Conservation (phyloP, 805 yeast species). For the Citeromyces matritensis region DNA sequence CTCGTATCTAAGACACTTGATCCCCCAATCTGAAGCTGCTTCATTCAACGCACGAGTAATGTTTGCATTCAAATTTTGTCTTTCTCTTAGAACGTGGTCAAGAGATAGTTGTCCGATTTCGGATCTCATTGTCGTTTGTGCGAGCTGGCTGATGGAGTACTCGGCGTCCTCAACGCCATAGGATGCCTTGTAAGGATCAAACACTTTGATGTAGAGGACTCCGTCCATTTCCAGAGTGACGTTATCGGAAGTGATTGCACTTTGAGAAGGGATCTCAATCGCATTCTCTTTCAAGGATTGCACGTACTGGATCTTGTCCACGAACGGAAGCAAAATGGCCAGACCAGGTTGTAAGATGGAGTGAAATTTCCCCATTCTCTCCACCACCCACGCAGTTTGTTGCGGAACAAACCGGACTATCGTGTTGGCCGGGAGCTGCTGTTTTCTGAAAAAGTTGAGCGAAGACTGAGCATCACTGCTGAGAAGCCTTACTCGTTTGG, state of each 20-base stretch:
- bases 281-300: conserved; percentile 75
- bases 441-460: conserved; percentile 44
- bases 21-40: conserved; percentile 80
- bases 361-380: conserved; percentile 78
- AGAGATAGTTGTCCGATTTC: conserved; percentile 76
- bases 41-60: conserved; percentile 72
- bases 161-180: conserved; percentile 84
- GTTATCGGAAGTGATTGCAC: conserved; percentile 77
- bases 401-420: conserved; percentile 72
- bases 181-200: conserved; percentile 73
- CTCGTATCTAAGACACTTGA: conserved; percentile 70
- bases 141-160: conserved; percentile 73
- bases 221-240: conserved; percentile 81
- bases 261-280: conserved; percentile 72
- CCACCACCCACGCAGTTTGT: conserved; percentile 84
- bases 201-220: conserved; percentile 60
- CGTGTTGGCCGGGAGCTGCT: conserved; percentile 61
- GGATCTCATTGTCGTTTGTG: conserved; percentile 83
- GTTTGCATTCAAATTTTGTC: conserved; percentile 57
- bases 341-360: conserved; percentile 60
- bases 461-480: too few species aligned
- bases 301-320: conserved; percentile 69
- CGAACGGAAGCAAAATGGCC: conserved; percentile 54
- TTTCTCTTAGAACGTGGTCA: conserved; percentile 65
- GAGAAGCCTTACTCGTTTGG: too few species aligned